Conservation (phyloP, 2,329 filamentous ascomycete species). For the Microdochium bolleyi region DNA sequence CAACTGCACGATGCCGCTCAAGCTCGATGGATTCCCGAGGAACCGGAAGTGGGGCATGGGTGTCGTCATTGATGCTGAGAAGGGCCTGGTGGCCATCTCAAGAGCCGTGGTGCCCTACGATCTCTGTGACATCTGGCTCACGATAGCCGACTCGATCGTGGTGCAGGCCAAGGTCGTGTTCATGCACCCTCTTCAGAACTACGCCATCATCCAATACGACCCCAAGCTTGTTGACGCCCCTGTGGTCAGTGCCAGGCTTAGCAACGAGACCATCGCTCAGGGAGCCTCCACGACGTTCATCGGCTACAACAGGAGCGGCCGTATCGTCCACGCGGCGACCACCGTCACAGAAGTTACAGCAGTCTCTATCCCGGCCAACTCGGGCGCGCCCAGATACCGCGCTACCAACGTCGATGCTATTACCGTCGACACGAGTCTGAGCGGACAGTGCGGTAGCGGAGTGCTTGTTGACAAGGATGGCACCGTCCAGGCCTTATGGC, state of each 20-base stretch:
- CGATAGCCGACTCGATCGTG: conserved; percentile 92
- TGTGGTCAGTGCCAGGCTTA: conserved; percentile 80
- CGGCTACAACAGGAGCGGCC: conserved; percentile 93
- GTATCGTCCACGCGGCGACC: conserved; percentile 88
- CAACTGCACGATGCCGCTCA: conserved; percentile 86
- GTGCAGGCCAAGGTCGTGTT: conserved; percentile 93
- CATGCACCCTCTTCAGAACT: conserved; percentile 94
- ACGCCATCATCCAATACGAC: conserved; percentile 92
- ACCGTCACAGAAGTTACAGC: conserved; percentile 96
- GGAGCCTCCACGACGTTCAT: conserved; percentile 94
- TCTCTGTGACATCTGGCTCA: conserved; percentile 91
- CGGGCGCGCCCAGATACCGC: conserved; percentile 82
- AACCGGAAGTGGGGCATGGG: conserved; percentile 93
- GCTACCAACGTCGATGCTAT: conserved; percentile 96
- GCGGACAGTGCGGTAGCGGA: conserved; percentile 86
- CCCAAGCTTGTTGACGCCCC: conserved; percentile 88
- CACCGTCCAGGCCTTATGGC: conserved; percentile 89
- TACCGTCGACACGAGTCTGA: conserved; percentile 89
- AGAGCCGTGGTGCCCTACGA: conserved; percentile 93
- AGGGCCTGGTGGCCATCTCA: conserved; percentile 90
- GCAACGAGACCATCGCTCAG: conserved; percentile 76
- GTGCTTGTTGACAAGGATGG: conserved; percentile 86
- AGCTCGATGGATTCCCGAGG: conserved; percentile 95
- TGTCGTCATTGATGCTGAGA: conserved; percentile 92
- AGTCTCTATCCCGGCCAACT: conserved; percentile 91